These are phyloP conservation scores for Mortierella alpina DNA, from an alignment of 192 early-diverging fungal species.

Conservation along the genomic window DNA sequence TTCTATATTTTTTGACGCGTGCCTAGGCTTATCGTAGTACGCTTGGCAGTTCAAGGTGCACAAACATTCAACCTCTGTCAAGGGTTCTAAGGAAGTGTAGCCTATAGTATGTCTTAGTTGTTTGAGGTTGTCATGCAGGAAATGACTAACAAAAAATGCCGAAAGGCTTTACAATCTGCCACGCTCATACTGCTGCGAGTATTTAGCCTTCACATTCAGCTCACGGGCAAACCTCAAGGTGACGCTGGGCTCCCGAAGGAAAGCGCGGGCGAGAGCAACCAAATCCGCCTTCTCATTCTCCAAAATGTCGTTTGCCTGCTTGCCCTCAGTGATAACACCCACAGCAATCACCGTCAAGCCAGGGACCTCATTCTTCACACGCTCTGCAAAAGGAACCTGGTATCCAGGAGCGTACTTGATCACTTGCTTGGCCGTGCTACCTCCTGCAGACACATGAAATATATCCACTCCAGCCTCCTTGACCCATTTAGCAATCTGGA, in stretches of 20 bases:
- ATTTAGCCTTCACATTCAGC: constrained; percentile 72
- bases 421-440: constrained; percentile 65
- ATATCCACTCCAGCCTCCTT: constrained; percentile 81
- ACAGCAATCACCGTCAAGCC: constrained; percentile 71
- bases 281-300: constrained; percentile 73
- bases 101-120: too few relatives aligned
- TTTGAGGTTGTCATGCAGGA: too few relatives aligned
- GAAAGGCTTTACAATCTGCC: constrained; percentile 6
- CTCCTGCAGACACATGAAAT: constrained; percentile 84
- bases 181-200: constrained; percentile 69
- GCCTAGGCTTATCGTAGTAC: too few relatives aligned
- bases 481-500: constrained; percentile 68
- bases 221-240: constrained; percentile 69
- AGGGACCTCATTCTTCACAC: constrained; percentile 66
- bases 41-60: too few relatives aligned
- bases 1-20: too few relatives aligned
- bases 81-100: too few relatives aligned
- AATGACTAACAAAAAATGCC: too few relatives aligned
- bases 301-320: constrained; percentile 78
- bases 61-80: too few relatives aligned
- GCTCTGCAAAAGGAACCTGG: constrained; percentile 80
- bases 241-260: constrained; percentile 76
- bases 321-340: constrained; percentile 72
- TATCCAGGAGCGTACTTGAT: constrained; percentile 60
- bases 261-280: constrained; percentile 76